Evolutionary conservation across 2,329 filamentous ascomycete species (phyloP), one percentile per base, ranked within the genome.

Genomic region (Colletotrichum shisoi): DNA sequence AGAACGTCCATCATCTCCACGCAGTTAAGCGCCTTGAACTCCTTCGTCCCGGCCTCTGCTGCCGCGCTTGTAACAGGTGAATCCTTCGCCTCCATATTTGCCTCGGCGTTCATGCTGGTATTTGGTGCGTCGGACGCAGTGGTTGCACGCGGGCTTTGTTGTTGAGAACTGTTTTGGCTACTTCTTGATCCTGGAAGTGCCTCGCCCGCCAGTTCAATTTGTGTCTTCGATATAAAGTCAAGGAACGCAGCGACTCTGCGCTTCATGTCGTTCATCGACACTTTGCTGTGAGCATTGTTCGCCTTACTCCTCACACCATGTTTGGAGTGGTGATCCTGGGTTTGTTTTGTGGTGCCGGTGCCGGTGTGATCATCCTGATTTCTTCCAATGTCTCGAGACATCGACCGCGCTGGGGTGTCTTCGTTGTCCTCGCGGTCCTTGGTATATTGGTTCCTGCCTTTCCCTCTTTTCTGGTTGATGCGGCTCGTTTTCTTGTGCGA

Each of bases 1-100:
- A 96, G 79, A 72, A 88, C 85, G 76, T 96, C 93, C 92, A 96
- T 96, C 92, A 96, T 96, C 78, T 96, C 92, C 70, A 92, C 83
- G 71, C 90, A 93, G 64, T 83, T 91, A 70, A 97, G 81, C 9
- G 90, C 86, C 71, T 89, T 91, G 77, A 96, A 96, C 1, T 89
- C 85, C 72, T 81, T 84, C 51, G 73, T 63, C 17, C 56, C 46
- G 68, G 62, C 66, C 9, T 73, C 73, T 13, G 70, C 67, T 62
- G 62, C 40, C 52, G 63, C 40, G 31, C 52, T 70, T 62, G 3
- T 54, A 46, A 24, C 59, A 17, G 56, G 21, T 4, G 31, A 49
- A 15, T 48, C 48, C n/a, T 68, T 62, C 40, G 37, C 19, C 48
- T 74, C 73, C 34, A 71, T 67, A 13, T 72, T 63, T 6, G 63